Evolutionary conservation across 805 yeast species (phyloP).

Genomic region (Wickerhamiella azyma): DNA sequence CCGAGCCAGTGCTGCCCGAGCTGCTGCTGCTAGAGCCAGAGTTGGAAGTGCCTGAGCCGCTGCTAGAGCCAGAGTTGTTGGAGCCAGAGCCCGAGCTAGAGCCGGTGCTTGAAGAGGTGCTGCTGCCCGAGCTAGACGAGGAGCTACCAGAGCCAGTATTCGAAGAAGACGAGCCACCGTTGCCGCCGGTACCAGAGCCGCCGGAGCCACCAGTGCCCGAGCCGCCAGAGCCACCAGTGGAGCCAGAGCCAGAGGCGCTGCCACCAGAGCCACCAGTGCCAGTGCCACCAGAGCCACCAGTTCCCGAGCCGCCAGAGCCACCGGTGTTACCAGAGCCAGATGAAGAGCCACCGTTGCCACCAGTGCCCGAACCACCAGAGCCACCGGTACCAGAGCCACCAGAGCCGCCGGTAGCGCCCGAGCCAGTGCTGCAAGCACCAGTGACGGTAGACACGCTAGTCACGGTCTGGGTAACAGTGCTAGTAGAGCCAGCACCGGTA

Average conservation of each 20-base stretch:
- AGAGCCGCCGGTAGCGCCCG: conserved; percentile 1
- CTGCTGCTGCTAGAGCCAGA: neutral
- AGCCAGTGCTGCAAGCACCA: neutral
- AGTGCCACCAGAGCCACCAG: conserved; percentile 3
- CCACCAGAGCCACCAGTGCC: neutral
- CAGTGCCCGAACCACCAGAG: neutral
- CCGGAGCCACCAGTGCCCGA: neutral
- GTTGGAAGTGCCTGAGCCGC: neutral
- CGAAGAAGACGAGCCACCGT: neutral
- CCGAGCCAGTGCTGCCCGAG: conserved; percentile 3
- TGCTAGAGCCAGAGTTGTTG: conserved; percentile 5
- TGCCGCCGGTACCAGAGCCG: neutral
- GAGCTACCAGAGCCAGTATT: conserved; percentile 18
- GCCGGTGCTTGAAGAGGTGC: conserved; percentile 19
- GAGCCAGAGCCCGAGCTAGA: conserved; percentile 14
- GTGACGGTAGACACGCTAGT: conserved; percentile 4
- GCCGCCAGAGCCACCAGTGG: neutral
- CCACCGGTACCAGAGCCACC: conserved; percentile 1
- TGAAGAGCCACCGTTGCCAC: conserved; percentile 4
- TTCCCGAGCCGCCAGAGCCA: conserved; percentile 3
- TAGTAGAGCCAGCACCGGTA: neutral
- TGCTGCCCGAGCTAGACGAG: conserved; percentile 8
- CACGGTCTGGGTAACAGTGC: neutral
- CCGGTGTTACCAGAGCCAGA: conserved; percentile 3
- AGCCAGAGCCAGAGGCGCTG: neutral